phyloP scores from a whole-genome alignment of 768 basidiomycete species.

The Pleurotus tuber-regium region DNA sequence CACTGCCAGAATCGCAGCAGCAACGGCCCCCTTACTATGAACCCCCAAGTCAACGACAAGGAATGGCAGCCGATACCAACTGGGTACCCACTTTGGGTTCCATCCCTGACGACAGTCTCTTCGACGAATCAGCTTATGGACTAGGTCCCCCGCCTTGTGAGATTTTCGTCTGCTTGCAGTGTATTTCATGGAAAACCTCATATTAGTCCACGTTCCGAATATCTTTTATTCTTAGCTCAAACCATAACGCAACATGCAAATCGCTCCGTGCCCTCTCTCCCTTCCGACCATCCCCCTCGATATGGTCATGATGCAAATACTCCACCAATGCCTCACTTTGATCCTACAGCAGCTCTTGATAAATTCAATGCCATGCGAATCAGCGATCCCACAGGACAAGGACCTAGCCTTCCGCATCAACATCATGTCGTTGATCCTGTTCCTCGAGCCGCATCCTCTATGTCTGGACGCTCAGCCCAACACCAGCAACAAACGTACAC shows the following conservation, averaged over 20 bases:
- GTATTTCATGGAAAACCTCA: neutral
- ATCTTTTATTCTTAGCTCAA: slow-evolving; percentile 6
- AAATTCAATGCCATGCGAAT: slow-evolving; percentile 55
- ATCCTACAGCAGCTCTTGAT: slow-evolving; percentile 45
- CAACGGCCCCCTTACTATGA: neutral
- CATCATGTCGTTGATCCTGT: slow-evolving; percentile 40
- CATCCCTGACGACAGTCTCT: slow-evolving; percentile 20
- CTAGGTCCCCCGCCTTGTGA: neutral
- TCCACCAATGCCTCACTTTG: slow-evolving; percentile 32
- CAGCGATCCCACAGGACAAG: slow-evolving; percentile 35
- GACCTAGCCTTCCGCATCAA: slow-evolving; percentile 20
- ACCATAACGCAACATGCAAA: slow-evolving; percentile 43
- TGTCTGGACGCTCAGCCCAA: slow-evolving; percentile 43
- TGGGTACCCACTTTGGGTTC: slow-evolving; percentile 16
- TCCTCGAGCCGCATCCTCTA: slow-evolving; percentile 54
- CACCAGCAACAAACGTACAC: slow-evolving; percentile 23
- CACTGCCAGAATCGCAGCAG: neutral
- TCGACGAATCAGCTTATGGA: slow-evolving; percentile 14
- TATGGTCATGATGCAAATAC: slow-evolving; percentile 26
- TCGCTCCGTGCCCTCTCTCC: slow-evolving; percentile 44
- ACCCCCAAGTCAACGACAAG: neutral
- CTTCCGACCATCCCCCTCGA: slow-evolving; percentile 33
- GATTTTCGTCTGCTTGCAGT: neutral
- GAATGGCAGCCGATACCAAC: slow-evolving; percentile 13
- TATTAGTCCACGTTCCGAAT: neutral